Base-by-base conservation (phyloP, 768 basidiomycete genomes). In the Naganishia randhawae region DNA sequence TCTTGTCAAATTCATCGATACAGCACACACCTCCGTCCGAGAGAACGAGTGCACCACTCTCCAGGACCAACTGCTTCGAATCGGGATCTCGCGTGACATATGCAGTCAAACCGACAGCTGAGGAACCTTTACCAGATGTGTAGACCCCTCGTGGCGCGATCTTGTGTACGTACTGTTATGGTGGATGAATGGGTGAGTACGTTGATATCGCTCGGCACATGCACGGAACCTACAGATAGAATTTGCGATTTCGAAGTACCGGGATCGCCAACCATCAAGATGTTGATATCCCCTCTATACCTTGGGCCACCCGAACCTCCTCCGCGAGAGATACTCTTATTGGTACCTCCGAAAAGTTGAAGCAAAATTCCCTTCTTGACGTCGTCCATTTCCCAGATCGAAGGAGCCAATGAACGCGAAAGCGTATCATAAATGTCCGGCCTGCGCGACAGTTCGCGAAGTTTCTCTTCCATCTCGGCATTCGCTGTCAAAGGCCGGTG, bases 211-310 rank as follows among this genome's bases (percentile, higher is more conserved):
- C 55, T 17, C 16, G 19, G 19, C 14, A 29, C 13, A 0, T 1
- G 39, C 29, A 50, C 13, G 25, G 31, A 62, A 75, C 84, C 76
- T 71, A 90, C 95, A 82, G 91, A 87, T 37, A 99, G 78, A 70
- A 99, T 93, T 76, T 99, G 96, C 16, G 93, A 96, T 79, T 99
- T 99, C 65, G 94, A 93, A 62, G 98, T 95, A 86, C 96, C 96
- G 63, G 96, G 96, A 80, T 99, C 95, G 74, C 96, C 96, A 45
- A 99, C 95, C 48, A 98, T 86, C 17, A 99, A 81, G 11, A 99
- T 91, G 71, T 99, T 99, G 82, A 99, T 96, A 78, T 99, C 96
- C 0, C 96, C 96, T 73, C 96, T 85, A 78, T 96, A 99, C 77
- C 95, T 84, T 7, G 96, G 95, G 0, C 96, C 96, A 2, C 95